Evolutionary conservation across 208 protist species (phyloP), one percentile per base, ranked within the genome.

Genomic region (Trypanosoma scelopori): DNA sequence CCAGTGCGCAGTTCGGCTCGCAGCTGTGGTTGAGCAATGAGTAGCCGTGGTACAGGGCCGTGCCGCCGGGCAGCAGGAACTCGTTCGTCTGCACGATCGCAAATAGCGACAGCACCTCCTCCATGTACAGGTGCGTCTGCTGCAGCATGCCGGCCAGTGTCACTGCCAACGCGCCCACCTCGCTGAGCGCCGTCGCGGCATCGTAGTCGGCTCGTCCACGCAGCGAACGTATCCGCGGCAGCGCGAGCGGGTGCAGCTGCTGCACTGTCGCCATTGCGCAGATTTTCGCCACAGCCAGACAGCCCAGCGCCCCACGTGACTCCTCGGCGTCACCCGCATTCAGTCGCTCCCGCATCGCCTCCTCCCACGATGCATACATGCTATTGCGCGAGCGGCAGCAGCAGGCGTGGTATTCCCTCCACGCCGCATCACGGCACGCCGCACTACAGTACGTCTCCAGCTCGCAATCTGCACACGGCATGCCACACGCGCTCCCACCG

Each of bases 1-100:
- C 76, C 5, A 93, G 23, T 4, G 71, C 75, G 68, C 85, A 91
- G 76, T 95, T 95, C 12, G 90, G 90, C 0, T 85, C 79, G 53
- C 90, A 95, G 74, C 90, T 95, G 78, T 95, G 90, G 50, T 95
- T 95, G 12, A 95, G 65, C 58, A 95, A 69, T 30, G 81, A 87
- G 22, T 92, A 69, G 20, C 71, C 61, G 5, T 81, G 73, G 62
- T 91, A 95, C 5, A 95, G 68, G 11, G 85, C 85, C 28, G 82
- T 65, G 15, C 85, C 85, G 27, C 78, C 78, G 1, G 61, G 47
- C 16, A 84, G 20, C 20, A 91, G 72, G 52, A 93, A 89, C 73
- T 95, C 87, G 74, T 95, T 95, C 15, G 83, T 92, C 63, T 93
- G 90, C 30, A 92, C 61, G 57, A 95, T 32, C 47, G 87, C 90